Evolutionary conservation across 2,329 filamentous ascomycete genomes (phyloP).

Genomic region (Cercospora canescens): DNA sequence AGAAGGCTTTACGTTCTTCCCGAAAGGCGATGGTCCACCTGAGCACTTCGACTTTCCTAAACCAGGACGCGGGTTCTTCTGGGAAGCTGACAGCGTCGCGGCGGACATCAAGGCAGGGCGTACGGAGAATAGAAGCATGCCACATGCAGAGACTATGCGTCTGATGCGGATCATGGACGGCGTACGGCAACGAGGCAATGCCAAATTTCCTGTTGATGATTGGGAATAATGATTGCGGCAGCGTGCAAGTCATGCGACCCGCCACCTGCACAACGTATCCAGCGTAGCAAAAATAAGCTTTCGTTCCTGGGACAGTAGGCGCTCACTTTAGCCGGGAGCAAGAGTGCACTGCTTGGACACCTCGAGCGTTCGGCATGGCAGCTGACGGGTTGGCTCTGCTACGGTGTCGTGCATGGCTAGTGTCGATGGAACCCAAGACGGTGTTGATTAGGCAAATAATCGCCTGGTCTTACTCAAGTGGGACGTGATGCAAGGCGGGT

Average conservation of each 20-base stretch:
- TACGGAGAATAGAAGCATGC: constrained; percentile 45
- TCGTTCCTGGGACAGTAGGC: neutral
- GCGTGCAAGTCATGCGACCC: neutral
- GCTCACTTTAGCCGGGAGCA: constrained; percentile 1
- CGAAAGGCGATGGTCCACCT: constrained; percentile 28
- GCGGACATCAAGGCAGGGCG: constrained; percentile 42
- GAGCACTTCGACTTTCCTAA: constrained; percentile 42
- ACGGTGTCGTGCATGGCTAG: neutral
- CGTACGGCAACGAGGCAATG: constrained; percentile 40
- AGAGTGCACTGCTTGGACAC: neutral
- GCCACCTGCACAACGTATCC: neutral
- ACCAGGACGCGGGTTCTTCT: constrained; percentile 44
- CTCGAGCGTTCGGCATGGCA: neutral
- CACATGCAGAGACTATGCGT: constrained; percentile 49
- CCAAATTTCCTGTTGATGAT: constrained; percentile 26
- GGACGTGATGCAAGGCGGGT: neutral
- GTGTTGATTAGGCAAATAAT: neutral
- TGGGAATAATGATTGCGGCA: constrained; percentile 1
- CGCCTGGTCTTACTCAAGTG: neutral
- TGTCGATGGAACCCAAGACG: constrained; percentile 4
- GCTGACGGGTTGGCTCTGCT: neutral
- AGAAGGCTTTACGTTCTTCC: constrained; percentile 39
- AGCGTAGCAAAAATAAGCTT: neutral
- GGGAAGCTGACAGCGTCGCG: constrained; percentile 49
- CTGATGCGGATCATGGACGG: constrained; percentile 52